Evolutionary conservation across 805 yeast genomes (phyloP).

Genomic region (Tanozyma kutaoensis): DNA sequence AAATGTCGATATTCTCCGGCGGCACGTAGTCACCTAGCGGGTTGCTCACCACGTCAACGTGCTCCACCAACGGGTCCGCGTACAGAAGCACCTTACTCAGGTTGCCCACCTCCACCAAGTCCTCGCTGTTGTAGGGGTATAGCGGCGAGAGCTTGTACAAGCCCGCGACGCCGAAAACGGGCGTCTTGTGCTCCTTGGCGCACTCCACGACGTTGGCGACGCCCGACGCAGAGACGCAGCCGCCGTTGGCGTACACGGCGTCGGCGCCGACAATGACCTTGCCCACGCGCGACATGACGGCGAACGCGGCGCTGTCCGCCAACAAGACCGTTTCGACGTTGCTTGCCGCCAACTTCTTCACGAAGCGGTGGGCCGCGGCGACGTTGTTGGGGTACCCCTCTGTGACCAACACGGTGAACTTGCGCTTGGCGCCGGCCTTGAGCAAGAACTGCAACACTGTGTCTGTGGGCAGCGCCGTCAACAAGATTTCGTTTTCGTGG

Average conservation of each 20-base stretch:
- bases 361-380: slow-evolving; percentile 65
- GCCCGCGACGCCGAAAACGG: slow-evolving; percentile 92
- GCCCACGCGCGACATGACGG: slow-evolving; percentile 95
- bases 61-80: slow-evolving; percentile 58
- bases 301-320: slow-evolving; percentile 87
- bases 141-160: slow-evolving; percentile 84
- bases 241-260: slow-evolving; percentile 93
- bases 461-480: slow-evolving; percentile 89
- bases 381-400: slow-evolving; percentile 88
- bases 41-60: slow-evolving; percentile 64
- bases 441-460: slow-evolving; percentile 80
- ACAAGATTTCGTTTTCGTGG: slow-evolving; percentile 75
- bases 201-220: slow-evolving; percentile 89
- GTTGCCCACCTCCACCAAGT: slow-evolving; percentile 81
- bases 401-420: slow-evolving; percentile 82
- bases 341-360: slow-evolving; percentile 65
- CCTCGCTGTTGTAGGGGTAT: slow-evolving; percentile 80
- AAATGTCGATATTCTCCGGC: slow-evolving; percentile 89
- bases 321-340: slow-evolving; percentile 83
- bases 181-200: slow-evolving; percentile 92
- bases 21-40: slow-evolving; percentile 85
- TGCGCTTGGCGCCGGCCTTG: slow-evolving; percentile 80
- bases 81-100: slow-evolving; percentile 80
- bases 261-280: slow-evolving; percentile 89
- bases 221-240: slow-evolving; percentile 81